Evolutionary conservation across 2,329 filamentous ascomycete species (phyloP).

Genomic region (Colletotrichum sp.): DNA sequence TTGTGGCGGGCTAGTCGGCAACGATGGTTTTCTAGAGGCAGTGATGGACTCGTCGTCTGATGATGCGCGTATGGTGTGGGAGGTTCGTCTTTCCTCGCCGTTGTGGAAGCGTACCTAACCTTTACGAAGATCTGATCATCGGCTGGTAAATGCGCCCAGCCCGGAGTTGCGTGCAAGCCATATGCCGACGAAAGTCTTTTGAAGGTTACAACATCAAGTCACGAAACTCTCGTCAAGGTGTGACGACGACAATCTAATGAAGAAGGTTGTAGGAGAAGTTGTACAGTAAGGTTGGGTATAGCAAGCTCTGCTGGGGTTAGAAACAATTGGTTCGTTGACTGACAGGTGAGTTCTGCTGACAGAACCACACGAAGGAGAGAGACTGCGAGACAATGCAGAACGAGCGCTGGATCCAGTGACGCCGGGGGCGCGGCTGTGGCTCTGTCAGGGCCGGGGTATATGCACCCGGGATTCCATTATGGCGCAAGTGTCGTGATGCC

Average conservation of each 20-base stretch:
- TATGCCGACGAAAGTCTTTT: neutral
- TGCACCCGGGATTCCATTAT: neutral
- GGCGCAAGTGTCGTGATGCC: neutral
- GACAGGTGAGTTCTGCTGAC: neutral
- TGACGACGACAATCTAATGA: neutral
- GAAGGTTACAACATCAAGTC: neutral
- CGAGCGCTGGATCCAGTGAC: neutral
- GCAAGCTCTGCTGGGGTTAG: neutral
- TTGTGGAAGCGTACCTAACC: neutral
- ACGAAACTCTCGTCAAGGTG: neutral
- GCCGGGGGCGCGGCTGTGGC: conserved; percentile 9
- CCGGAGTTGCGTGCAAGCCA: neutral
- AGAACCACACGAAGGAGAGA: neutral
- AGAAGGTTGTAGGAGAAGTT: neutral
- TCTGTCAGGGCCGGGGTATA: neutral
- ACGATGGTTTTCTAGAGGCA: neutral
- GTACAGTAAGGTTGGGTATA: neutral
- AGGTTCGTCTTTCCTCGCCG: neutral
- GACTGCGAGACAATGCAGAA: neutral
- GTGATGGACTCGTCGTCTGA: neutral
- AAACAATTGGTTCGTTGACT: neutral
- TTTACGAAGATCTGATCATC: neutral
- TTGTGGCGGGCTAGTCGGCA: neutral
- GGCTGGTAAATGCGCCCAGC: neutral
- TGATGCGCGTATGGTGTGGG: neutral